Conservation (phyloP, 495 filamentous ascomycete species). For the Lineolata rhizophorae region DNA sequence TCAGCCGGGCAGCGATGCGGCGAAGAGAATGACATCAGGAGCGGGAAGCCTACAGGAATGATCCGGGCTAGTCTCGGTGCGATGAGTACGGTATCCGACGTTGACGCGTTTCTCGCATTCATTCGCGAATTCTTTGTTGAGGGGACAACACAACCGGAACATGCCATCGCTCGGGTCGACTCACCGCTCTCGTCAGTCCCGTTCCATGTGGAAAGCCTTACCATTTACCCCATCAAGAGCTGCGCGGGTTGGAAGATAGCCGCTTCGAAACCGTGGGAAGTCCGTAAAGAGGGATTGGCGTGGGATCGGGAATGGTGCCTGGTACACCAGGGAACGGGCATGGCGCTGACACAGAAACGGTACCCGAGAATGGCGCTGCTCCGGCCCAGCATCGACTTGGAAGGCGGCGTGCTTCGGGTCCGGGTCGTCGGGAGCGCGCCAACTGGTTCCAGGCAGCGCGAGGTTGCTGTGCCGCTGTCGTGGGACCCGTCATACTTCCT, state of each 20-base stretch:
- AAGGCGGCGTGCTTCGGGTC: slow-evolving; percentile 29
- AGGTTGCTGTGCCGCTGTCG: slow-evolving; percentile 42
- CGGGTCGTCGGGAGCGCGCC: slow-evolving; percentile 11
- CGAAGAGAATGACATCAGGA: slow-evolving; percentile 63
- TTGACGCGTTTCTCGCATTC: slow-evolving; percentile 46
- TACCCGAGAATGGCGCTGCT: slow-evolving; percentile 71
- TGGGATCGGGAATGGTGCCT: slow-evolving; percentile 95
- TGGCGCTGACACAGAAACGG: slow-evolving; percentile 59
- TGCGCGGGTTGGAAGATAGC: slow-evolving; percentile 63
- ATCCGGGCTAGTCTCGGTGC: slow-evolving; percentile 68
- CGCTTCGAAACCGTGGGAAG: slow-evolving; percentile 40
- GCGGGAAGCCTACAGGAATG: slow-evolving; percentile 72
- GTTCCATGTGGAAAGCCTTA: slow-evolving; percentile 18
- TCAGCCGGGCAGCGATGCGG: slow-evolving; percentile 45
- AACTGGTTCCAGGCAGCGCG: slow-evolving; percentile 5
- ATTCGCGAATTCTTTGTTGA: slow-evolving; percentile 52
- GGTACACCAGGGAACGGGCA: slow-evolving; percentile 59
- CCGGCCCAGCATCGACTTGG: slow-evolving; percentile 44
- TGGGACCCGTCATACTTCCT: slow-evolving; percentile 29
- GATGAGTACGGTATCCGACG: slow-evolving; percentile 64
- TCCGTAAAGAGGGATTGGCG: slow-evolving; percentile 53
- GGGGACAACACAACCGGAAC: too few relatives aligned
- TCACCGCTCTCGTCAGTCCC: slow-evolving; percentile 5
- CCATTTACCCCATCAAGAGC: slow-evolving; percentile 60
- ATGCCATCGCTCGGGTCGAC: too few relatives aligned